phyloP scores from a whole-genome alignment of 1,284 basidiomycete genomes.

The Fomitopsis palustris region DNA sequence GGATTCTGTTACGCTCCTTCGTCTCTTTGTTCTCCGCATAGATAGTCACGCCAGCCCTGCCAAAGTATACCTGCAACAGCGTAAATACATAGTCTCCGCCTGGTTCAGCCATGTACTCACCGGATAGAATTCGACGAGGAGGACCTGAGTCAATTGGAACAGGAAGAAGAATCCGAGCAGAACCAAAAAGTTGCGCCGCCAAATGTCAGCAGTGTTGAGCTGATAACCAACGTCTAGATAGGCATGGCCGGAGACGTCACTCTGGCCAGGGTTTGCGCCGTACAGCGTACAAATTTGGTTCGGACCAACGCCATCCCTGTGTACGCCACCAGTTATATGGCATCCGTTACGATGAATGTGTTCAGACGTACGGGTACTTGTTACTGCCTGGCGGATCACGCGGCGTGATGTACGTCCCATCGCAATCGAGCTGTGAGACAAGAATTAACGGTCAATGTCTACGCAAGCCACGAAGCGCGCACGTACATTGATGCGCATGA shows the following conservation, averaged over 20 bases:
- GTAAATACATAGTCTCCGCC: neutral
- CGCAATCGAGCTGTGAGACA: conserved; percentile 55
- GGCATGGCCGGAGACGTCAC: conserved; percentile 44
- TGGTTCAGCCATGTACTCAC: conserved; percentile 34
- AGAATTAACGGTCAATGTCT: neutral
- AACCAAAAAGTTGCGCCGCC: conserved; percentile 58
- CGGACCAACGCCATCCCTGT: conserved; percentile 44
- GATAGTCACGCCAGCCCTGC: conserved; percentile 49
- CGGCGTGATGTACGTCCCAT: conserved; percentile 68
- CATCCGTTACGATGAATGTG: conserved; percentile 17
- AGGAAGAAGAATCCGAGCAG: conserved; percentile 60
- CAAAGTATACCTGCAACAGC: conserved; percentile 43
- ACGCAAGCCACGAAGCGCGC: neutral
- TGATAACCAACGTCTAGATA: conserved; percentile 62
- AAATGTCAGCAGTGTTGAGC: conserved; percentile 49
- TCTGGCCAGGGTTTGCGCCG: conserved; percentile 49
- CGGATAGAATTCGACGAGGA: conserved; percentile 61
- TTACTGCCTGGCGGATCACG: conserved; percentile 59
- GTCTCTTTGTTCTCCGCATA: conserved; percentile 71
- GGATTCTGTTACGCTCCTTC: conserved; percentile 60
- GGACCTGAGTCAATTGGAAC: conserved; percentile 63
- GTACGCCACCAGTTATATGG: neutral
- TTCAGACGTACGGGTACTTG: conserved; percentile 59
- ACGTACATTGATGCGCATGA: conserved; percentile 62
- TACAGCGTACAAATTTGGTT: conserved; percentile 71